These are phyloP conservation scores for Aspergillus sp. DNA, from an alignment of 2,329 filamentous ascomycete species.

Conservation along the genomic window DNA sequence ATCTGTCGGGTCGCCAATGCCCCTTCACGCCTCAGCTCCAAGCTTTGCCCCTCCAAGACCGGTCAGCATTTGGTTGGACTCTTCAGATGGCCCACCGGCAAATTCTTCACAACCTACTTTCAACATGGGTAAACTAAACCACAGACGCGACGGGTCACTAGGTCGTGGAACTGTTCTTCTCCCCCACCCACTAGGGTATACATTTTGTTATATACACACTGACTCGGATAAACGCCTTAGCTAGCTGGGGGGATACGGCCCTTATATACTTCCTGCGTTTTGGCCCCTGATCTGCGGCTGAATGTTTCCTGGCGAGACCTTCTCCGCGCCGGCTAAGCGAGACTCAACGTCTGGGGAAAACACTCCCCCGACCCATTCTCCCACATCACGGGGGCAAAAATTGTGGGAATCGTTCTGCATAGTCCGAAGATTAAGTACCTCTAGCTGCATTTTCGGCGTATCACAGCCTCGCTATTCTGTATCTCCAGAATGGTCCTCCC, in stretches of 20 bases:
- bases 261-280: not conserved
- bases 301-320: constrained; percentile 23
- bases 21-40: not conserved
- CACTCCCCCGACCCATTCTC: constrained; percentile 31
- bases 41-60: not conserved
- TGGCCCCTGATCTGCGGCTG: constrained; percentile 23
- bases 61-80: not conserved
- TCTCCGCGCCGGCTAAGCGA: constrained; percentile 18
- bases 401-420: constrained; percentile 18
- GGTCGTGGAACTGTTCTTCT: not conserved
- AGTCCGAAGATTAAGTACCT: constrained; percentile 1
- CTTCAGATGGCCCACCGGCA: constrained; percentile 10
- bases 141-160: not conserved
- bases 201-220: not conserved
- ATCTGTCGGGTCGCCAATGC: not conserved
- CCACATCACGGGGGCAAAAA: constrained; percentile 17
- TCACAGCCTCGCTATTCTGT: constrained; percentile 19
- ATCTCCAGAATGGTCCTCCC: constrained; percentile 31
- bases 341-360: constrained; percentile 29
- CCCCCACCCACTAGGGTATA: not conserved
- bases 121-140: constrained; percentile 7
- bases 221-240: constrained; percentile 4
- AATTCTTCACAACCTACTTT: constrained; percentile 3
- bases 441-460: constrained; percentile 13
- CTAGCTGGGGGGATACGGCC: not conserved